These are phyloP conservation scores for Dysphania ambrosioides DNA, from an alignment of 148 eudicot genomes.

Conservation along the genomic window DNA sequence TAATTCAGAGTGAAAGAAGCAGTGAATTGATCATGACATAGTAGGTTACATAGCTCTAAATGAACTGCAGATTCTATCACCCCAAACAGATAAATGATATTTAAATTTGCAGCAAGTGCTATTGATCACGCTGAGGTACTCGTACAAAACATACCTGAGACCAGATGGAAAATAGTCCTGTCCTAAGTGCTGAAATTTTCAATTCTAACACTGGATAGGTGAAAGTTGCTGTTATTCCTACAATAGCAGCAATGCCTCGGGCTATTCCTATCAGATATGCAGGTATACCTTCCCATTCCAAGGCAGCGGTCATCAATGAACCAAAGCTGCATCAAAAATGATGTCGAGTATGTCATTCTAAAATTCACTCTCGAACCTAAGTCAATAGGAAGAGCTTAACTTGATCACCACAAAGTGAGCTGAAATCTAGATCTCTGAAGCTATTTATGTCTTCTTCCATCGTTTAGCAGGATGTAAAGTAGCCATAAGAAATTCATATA, in stretches of 20 bases:
- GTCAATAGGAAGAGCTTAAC: neutral
- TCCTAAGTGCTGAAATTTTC: slow-evolving; percentile 62
- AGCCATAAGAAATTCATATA: slow-evolving; percentile 4
- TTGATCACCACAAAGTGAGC: neutral
- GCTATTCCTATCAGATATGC: slow-evolving; percentile 76
- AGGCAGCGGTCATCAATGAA: slow-evolving; percentile 81
- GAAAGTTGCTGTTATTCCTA: slow-evolving; percentile 84
- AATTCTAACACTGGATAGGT: slow-evolving; percentile 67
- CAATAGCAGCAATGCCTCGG: slow-evolving; percentile 73
- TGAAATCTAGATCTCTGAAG: neutral
- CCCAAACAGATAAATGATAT: neutral
- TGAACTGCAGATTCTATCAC: neutral
- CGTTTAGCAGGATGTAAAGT: neutral
- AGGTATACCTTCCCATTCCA: slow-evolving; percentile 88
- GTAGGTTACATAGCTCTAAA: neutral
- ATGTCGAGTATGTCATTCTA: slow-evolving; percentile 13
- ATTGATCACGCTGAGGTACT: neutral
- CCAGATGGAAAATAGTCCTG: slow-evolving; percentile 97
- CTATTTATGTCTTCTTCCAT: neutral
- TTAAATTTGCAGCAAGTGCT: neutral
- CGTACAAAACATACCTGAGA: slow-evolving; percentile 91
- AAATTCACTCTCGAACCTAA: neutral
- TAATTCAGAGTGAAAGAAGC: neutral
- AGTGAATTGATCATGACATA: neutral
- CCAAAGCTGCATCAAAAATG: slow-evolving; percentile 58